Percentiles rank a stretch among this genome's conserved stretches.
Conservation (phyloP, 2,329 filamentous ascomycete genomes). For the Colletotrichum sp. region DNA sequence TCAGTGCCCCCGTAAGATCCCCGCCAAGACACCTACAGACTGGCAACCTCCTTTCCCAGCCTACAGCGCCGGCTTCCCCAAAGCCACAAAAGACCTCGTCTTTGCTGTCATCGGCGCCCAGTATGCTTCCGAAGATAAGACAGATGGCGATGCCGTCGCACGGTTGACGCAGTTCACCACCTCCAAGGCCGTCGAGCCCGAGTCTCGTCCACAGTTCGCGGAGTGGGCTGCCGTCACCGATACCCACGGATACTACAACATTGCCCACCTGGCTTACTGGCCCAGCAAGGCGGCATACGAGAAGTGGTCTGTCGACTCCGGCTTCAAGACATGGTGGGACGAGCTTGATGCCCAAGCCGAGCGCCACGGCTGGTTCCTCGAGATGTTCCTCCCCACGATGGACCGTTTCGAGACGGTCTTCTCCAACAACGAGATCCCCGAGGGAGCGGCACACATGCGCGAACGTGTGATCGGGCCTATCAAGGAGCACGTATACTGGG, state of each 20-base stretch:
- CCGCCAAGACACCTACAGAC: conserved; percentile 8
- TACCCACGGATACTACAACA: conserved; percentile 16
- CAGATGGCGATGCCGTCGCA: not conserved
- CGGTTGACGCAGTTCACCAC: conserved; percentile 13
- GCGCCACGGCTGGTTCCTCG: conserved; percentile 44
- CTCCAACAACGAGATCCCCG: conserved; percentile 36
- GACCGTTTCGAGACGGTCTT: conserved; percentile 50
- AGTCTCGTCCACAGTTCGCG: not conserved
- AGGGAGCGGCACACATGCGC: conserved; percentile 46
- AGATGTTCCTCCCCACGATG: conserved; percentile 43
- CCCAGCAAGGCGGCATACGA: conserved; percentile 29
- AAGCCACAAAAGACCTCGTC: conserved; percentile 17
- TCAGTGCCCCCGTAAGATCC: conserved; percentile 11
- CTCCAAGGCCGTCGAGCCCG: not conserved
- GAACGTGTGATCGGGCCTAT: conserved; percentile 39
- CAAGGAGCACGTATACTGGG: conserved; percentile 50
- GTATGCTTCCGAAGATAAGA: not conserved
- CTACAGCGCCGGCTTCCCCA: conserved; percentile 21
- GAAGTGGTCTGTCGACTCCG: conserved; percentile 35
- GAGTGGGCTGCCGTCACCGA: conserved; percentile 22
- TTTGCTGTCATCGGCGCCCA: conserved; percentile 22
- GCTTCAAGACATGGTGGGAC: conserved; percentile 43
- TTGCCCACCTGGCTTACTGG: conserved; percentile 42
- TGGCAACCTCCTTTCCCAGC: conserved; percentile 20
- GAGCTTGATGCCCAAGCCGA: conserved; percentile 25